Evolutionary conservation across 2,329 filamentous ascomycete species (phyloP), one percentile per base, ranked within the genome.

Genomic region (Trichoderma koningiopsis): DNA sequence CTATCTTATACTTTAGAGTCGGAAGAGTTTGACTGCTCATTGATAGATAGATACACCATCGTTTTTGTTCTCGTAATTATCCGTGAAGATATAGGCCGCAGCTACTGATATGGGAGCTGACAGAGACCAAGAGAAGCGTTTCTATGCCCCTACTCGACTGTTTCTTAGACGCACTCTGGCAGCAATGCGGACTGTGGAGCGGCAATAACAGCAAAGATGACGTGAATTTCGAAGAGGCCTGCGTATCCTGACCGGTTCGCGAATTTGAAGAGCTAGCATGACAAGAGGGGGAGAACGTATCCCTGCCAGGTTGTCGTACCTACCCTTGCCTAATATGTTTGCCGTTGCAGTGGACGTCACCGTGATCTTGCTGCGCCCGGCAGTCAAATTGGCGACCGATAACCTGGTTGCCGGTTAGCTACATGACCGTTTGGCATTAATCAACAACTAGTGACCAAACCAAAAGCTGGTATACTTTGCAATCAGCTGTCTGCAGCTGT

Each of bases 301-400:
- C 61, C 61, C 37, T 29, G 61, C 53, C 14, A n/a, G 14, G 29
- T 24, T 13, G 13, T 35, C 33, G 33, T 35, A 14, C 11, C 22
- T 47, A 62, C 29, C 60, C 60, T 53, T 47, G 33, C 11, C 35
- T 13, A 52, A n/a, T 14, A 35, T 35, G 6, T 19, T 65, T 53
- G 52, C 62, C 52, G 62, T 65, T 52, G 62, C 62, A 65, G 22
- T 52, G 61, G 24, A 56, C 61, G 49, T 56, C 61, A 64, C 61
- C 61, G 35, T 56, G 55, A 65, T 57, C 62, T 57, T 33, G 62
- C 56, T 55, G 52, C 35, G 35, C 52, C 24, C 24, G 62, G 62
- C 24, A 65, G 55, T 65, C 27, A 29, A 55, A 57, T 47, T 43
- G 40, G 35, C 62, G 62, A 65, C 24, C 35, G 31, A 37, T 31